phyloP scores from a whole-genome alignment of 306 rosid species.

The Cicer bijugum region DNA sequence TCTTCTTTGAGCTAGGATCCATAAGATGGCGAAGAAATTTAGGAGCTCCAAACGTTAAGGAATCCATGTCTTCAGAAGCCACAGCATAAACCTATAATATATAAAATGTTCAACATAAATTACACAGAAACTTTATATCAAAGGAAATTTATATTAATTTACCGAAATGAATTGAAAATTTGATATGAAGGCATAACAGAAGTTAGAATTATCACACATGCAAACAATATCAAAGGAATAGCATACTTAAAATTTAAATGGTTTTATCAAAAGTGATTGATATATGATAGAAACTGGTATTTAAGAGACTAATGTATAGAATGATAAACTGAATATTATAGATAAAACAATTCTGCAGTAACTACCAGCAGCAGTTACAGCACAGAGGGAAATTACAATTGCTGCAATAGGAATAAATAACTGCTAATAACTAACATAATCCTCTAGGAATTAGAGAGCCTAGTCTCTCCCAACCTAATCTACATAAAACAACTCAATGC shows the following conservation, averaged over 20 bases:
- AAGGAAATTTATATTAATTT: slow-evolving; percentile 29
- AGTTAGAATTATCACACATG: neutral
- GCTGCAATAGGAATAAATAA: neutral
- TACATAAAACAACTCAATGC: too few relatives aligned
- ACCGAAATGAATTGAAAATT: slow-evolving; percentile 5
- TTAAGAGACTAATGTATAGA: neutral
- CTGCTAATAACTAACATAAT: too few relatives aligned
- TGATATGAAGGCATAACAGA: slow-evolving; percentile 38
- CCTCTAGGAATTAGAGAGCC: too few relatives aligned
- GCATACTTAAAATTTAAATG: neutral
- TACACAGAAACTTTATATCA: neutral
- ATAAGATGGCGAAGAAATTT: slow-evolving; percentile 92
- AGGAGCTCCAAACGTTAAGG: slow-evolving; percentile 92
- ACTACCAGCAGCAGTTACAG: neutral
- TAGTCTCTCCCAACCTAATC: too few relatives aligned
- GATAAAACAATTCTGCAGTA: neutral
- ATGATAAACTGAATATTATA: neutral
- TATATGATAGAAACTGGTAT: neutral
- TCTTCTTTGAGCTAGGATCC: slow-evolving; percentile 97
- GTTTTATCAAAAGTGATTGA: neutral
- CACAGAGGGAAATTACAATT: neutral
- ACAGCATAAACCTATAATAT: slow-evolving; percentile 80
- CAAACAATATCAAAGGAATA: slow-evolving; percentile 4
- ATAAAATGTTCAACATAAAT: slow-evolving; percentile 32
- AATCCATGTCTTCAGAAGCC: slow-evolving; percentile 99